Percentiles rank a stretch among this genome's conserved stretches.
Conservation (phyloP, 2,329 filamentous ascomycete genomes). For the Curvularia spicifera region DNA sequence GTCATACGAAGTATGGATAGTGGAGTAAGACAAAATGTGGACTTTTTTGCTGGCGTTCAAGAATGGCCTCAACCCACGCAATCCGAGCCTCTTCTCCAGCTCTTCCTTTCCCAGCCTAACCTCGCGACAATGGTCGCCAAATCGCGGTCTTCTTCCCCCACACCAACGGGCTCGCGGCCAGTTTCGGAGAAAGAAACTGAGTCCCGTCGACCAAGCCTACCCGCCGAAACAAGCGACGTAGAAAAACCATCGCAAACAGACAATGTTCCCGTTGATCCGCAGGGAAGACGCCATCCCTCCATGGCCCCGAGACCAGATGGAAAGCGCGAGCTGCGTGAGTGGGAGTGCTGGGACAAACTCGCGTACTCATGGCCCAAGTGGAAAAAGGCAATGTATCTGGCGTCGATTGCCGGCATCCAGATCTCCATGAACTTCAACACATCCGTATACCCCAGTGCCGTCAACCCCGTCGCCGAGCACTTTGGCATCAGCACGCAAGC, state of each 20-base stretch:
- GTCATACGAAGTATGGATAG: constrained; percentile 13
- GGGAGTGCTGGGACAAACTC: constrained; percentile 55
- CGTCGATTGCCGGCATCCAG: constrained; percentile 61
- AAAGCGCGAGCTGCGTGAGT: constrained; percentile 44
- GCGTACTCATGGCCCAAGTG: constrained; percentile 55
- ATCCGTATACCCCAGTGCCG: constrained; percentile 60
- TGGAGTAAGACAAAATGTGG: constrained; percentile 3
- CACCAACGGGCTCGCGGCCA: constrained; percentile 8
- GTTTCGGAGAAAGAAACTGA: constrained; percentile 12
- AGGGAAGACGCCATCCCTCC: constrained; percentile 19
- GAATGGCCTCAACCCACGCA: constrained; percentile 8
- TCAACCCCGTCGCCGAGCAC: constrained; percentile 61
- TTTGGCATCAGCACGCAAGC: constrained; percentile 56
- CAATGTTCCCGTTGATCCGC: constrained; percentile 13
- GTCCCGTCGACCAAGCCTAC: constrained; percentile 8
- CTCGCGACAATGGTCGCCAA: constrained; percentile 15
- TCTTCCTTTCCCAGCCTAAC: constrained; percentile 4
- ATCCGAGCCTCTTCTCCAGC: constrained; percentile 12
- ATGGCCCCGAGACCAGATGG: constrained; percentile 19
- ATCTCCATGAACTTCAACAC: constrained; percentile 65
- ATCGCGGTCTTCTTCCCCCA: constrained; percentile 16
- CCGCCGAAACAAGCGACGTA: constrained; percentile 19
- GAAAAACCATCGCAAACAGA: constrained; percentile 16
- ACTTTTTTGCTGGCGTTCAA: constrained; percentile 15
- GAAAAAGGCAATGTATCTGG: constrained; percentile 61